Base-by-base conservation (phyloP, 2,329 filamentous ascomycete genomes). In the Colletotrichum siamense region DNA sequence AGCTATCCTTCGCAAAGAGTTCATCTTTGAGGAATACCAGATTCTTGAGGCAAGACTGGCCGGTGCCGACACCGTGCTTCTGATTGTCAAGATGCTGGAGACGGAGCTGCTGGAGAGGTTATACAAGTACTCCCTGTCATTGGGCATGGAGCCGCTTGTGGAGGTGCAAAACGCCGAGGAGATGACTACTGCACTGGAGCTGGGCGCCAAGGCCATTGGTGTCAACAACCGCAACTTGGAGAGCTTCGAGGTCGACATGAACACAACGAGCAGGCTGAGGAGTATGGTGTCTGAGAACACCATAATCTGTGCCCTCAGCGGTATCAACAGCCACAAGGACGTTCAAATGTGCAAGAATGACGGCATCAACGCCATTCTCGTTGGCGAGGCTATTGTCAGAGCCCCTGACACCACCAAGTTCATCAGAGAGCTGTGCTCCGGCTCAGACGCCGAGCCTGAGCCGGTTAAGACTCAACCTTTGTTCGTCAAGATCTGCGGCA, bases 1-100 rank as follows among this genome's bases (percentile, higher is more conserved):
- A 4, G 98, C 96, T 3, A 91, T 99, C 15, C 87, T 99, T 34
- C 93, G 98, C 28, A 99, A 99, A 83, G 97, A 99, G 81, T 99
- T 99, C 81, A 93, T 99, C 55, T 99, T 99, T 81, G 96, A 99
- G 62, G 96, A 99, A 83, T 99, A 99, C 83, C 97, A 99, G 84
- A 99, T 99, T 70, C 89, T 99, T 8, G 97, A 99, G 85, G 97
- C 96, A 32, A 91, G 98, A 64, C 87, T 99, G 72, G 96, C 96
- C 15, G 97, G 97, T 79, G 97, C 97, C 9, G 96, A 99, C 84
- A 98, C 96, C 0, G 94, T 99, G 22, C 89, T 99, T 30, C 90
- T 99, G 24, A 99, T 99, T 79, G 97, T 99, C 68, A 99, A 99
- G 88, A 99, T 99, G 97, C 91, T 99, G 13, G 94, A 96, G 76